Conservation (phyloP, 2,329 filamentous ascomycete genomes). For the Apiospora pterosperma region DNA sequence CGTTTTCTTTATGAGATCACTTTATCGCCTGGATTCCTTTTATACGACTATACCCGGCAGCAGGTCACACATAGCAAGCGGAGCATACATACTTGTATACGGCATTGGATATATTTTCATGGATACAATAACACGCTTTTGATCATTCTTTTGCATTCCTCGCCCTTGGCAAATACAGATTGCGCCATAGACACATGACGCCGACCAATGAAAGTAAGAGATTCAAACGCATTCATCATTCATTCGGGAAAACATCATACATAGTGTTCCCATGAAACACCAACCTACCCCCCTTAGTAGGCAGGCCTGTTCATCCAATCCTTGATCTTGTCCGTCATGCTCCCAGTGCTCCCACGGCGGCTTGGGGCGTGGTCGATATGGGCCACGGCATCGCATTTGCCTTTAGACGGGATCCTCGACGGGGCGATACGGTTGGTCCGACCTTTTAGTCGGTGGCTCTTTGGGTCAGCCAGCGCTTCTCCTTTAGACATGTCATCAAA, state of each 20-base stretch:
- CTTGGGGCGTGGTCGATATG: slow-evolving; percentile 22
- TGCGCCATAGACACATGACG: too few species aligned
- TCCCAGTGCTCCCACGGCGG: slow-evolving; percentile 21
- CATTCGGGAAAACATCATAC: not conserved
- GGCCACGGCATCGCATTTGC: slow-evolving; percentile 23
- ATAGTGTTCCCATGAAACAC: not conserved
- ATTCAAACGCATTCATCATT: too few species aligned
- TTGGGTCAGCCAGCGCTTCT: not conserved
- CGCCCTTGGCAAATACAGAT: too few species aligned
- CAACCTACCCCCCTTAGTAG: slow-evolving; percentile 12
- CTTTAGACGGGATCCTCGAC: slow-evolving; percentile 21
- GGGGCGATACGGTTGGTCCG: slow-evolving; percentile 26
- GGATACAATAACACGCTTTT: too few species aligned
- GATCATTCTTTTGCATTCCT: not conserved
- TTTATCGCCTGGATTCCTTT: too few species aligned
- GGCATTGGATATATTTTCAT: not conserved
- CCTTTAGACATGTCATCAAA: too few species aligned
- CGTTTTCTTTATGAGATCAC: not conserved
- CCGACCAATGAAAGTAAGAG: too few species aligned
- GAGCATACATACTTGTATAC: not conserved
- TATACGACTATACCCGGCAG: not conserved
- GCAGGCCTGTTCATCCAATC: slow-evolving; percentile 27
- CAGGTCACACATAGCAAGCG: not conserved
- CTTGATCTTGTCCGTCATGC: slow-evolving; percentile 23
- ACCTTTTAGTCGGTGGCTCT: slow-evolving; percentile 16